Percentiles rank a stretch among this genome's conserved stretches.
Conservation (phyloP, 1,284 basidiomycete genomes). For the Ceratobasidium sp. region DNA sequence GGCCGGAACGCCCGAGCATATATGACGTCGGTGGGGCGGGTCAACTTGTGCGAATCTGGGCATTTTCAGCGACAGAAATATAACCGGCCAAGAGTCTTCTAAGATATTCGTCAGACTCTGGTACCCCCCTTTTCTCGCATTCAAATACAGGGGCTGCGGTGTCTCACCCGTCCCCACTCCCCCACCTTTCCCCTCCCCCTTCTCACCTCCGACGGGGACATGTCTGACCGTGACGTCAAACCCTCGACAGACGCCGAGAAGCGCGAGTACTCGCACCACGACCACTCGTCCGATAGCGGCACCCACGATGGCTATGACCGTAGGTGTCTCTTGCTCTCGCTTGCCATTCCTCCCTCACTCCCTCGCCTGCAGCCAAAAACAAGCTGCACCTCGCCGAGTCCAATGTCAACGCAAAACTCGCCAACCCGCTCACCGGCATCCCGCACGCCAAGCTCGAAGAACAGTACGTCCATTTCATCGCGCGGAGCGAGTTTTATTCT, state of each 20-base stretch:
- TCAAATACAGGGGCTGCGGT: constrained; percentile 16
- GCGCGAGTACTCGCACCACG: background rate
- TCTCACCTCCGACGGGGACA: background rate
- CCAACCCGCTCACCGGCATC: constrained; percentile 69
- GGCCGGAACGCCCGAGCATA: constrained; percentile 4
- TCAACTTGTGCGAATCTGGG: background rate
- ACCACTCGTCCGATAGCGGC: background rate
- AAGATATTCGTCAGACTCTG: background rate
- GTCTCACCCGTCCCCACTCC: background rate
- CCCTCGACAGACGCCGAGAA: constrained; percentile 15
- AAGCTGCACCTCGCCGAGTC: constrained; percentile 27
- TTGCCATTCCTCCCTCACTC: constrained; percentile 47
- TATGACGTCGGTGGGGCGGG: constrained; percentile 22
- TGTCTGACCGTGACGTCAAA: constrained; percentile 32
- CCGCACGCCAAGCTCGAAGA: constrained; percentile 64
- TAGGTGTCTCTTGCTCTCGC: constrained; percentile 35
- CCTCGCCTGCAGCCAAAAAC: constrained; percentile 11
- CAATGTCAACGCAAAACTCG: constrained; percentile 61
- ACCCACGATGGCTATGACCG: constrained; percentile 22
- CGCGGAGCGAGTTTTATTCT: too few species aligned
- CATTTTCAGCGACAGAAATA: constrained; percentile 4
- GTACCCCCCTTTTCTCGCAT: background rate
- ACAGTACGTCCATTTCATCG: constrained; percentile 42
- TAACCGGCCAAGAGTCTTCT: constrained; percentile 27
- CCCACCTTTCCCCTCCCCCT: background rate